Conservation (phyloP, 345 rosid species). For the Eutrema heterophyllum region DNA sequence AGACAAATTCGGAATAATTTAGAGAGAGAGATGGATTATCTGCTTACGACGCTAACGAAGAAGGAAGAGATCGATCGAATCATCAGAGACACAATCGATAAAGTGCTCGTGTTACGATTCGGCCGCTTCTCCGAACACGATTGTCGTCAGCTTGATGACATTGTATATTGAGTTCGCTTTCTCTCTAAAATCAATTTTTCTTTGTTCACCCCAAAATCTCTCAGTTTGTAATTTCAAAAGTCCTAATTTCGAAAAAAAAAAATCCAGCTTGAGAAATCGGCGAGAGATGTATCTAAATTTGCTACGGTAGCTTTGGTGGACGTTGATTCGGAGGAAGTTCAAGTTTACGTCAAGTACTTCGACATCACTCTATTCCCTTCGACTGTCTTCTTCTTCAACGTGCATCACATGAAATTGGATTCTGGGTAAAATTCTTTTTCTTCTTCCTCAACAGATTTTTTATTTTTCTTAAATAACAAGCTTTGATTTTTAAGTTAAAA, state of each 20-base stretch:
- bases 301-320: constrained; percentile 64
- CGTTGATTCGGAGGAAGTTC: constrained; percentile 67
- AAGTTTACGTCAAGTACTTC: constrained; percentile 79
- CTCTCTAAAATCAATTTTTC: neutral
- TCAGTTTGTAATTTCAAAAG: neutral
- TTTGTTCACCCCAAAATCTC: neutral
- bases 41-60: constrained; percentile 46
- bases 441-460: neutral
- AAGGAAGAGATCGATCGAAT: constrained; percentile 71
- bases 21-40: constrained; percentile 45
- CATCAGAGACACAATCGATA: constrained; percentile 76
- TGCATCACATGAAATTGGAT: constrained; percentile 95
- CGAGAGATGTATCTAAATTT: constrained; percentile 63
- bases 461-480: neutral
- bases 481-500: neutral
- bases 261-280: constrained; percentile 81
- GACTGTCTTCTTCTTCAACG: constrained; percentile 87
- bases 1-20: too few species aligned
- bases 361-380: constrained; percentile 73
- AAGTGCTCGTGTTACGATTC: constrained; percentile 89
- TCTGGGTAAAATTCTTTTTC: constrained; percentile 47
- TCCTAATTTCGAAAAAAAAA: too few species aligned
- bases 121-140: constrained; percentile 60
- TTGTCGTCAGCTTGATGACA: constrained; percentile 73
- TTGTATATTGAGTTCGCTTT: constrained; percentile 23